These are phyloP conservation scores for Phytophthora multivora DNA, from an alignment of 352 stramenopile species.

Conservation along the genomic window DNA sequence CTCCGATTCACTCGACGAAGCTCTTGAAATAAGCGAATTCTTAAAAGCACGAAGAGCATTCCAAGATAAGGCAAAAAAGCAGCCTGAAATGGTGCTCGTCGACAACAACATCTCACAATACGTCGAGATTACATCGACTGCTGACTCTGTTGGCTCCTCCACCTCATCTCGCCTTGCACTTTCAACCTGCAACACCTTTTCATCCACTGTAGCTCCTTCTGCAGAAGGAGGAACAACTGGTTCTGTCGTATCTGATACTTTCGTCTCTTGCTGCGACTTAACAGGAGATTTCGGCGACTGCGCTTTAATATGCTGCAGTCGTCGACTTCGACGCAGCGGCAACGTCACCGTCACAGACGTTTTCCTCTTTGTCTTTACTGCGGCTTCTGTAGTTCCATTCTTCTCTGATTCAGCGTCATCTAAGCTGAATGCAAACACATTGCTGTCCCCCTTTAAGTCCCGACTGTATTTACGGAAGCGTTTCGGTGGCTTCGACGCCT, in stretches of 20 bases:
- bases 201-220: slow-evolving; percentile 2
- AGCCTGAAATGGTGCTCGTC: slow-evolving; percentile 48
- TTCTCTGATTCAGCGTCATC: slow-evolving; percentile 7
- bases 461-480: slow-evolving; percentile 34
- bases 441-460: slow-evolving; percentile 17
- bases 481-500: slow-evolving; percentile 44
- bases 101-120: slow-evolving; percentile 41
- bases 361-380: not conserved
- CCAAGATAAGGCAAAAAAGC: slow-evolving; percentile 44
- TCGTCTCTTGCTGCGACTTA: not conserved
- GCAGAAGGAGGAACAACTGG: not conserved
- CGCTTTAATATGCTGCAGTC: slow-evolving; percentile 27
- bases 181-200: not conserved
- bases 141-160: not conserved
- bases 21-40: slow-evolving; percentile 6
- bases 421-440: slow-evolving; percentile 13
- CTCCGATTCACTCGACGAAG: slow-evolving; percentile 12
- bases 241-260: not conserved
- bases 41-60: slow-evolving; percentile 39
- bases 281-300: slow-evolving; percentile 17
- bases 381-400: not conserved
- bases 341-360: slow-evolving; percentile 14
- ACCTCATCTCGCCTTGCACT: not conserved
- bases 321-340: slow-evolving; percentile 31
- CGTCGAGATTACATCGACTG: slow-evolving; percentile 30